phyloP scores from a whole-genome alignment of 208 protist species.

The Acanthamoeba sp. region DNA sequence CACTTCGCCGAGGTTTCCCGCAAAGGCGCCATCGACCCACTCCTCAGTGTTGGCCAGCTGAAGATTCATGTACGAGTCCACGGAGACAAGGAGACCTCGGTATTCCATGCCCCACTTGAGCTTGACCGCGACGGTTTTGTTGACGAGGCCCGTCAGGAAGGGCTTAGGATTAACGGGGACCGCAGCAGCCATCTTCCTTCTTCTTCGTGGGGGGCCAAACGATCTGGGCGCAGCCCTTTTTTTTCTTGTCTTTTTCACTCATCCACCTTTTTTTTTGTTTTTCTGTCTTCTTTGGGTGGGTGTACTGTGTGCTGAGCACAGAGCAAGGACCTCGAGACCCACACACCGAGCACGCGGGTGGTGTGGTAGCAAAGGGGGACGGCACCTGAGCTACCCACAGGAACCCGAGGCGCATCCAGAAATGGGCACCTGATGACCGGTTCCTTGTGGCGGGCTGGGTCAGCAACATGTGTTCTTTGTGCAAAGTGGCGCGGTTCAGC shows the following conservation, averaged over 20 bases:
- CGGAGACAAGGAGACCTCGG: slow-evolving; percentile 95
- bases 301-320: neutral
- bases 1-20: slow-evolving; percentile 93
- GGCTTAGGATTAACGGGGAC: slow-evolving; percentile 93
- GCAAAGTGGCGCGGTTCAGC: too few relatives aligned
- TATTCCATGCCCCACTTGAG: slow-evolving; percentile 99
- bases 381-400: too few relatives aligned
- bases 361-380: too few relatives aligned
- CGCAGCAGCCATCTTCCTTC: neutral
- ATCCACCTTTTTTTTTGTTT: neutral
- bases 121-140: slow-evolving; percentile 96
- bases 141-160: slow-evolving; percentile 95
- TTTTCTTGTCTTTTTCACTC: neutral
- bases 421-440: too few relatives aligned
- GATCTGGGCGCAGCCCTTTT: too few relatives aligned
- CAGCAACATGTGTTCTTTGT: too few relatives aligned
- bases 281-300: neutral
- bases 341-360: too few relatives aligned
- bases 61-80: slow-evolving; percentile 98
- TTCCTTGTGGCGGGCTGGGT: too few relatives aligned
- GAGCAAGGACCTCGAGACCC: neutral
- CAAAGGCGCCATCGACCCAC: slow-evolving; percentile 91
- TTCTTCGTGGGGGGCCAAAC: neutral
- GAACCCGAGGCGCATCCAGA: too few relatives aligned
- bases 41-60: slow-evolving; percentile 93